Evolutionary conservation across 495 filamentous ascomycete species (phyloP).

Genomic region (Oidiodendron maius): DNA sequence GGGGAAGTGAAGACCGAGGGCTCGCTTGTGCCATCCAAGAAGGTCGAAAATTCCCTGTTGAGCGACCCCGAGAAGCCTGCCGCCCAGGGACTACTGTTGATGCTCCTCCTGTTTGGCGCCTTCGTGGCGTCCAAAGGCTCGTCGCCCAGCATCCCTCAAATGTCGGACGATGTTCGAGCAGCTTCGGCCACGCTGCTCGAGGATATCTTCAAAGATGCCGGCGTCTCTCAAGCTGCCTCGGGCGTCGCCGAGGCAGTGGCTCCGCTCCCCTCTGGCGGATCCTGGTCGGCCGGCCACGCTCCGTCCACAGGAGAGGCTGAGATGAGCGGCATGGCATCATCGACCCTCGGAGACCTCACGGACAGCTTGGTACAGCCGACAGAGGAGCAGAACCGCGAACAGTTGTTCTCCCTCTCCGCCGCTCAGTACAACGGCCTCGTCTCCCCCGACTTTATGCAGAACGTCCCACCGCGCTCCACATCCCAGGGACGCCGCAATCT

Average conservation of each 20-base stretch:
- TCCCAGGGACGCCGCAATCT: constrained; percentile 63
- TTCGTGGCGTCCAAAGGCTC: constrained; percentile 86
- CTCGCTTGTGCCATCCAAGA: constrained; percentile 48
- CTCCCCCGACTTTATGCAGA: constrained; percentile 57
- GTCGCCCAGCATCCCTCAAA: constrained; percentile 65
- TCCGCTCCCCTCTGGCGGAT: constrained; percentile 34
- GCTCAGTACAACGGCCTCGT: constrained; percentile 88
- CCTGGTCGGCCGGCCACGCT: constrained; percentile 31
- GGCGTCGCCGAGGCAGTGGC: constrained; percentile 42
- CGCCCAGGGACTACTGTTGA: constrained; percentile 60
- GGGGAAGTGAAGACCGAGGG: constrained; percentile 45
- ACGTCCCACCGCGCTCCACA: constrained; percentile 36
- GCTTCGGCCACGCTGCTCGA: constrained; percentile 87
- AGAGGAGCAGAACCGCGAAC: constrained; percentile 82
- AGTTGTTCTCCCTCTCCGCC: constrained; percentile 77
- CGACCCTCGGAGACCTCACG: constrained; percentile 69
- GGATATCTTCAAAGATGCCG: constrained; percentile 78
- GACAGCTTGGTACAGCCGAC: constrained; percentile 68
- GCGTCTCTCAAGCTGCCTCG: constrained; percentile 39
- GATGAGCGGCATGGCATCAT: constrained; percentile 42
- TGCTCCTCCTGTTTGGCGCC: constrained; percentile 93
- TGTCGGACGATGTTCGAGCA: constrained; percentile 88
- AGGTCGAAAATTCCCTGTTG: constrained; percentile 45
- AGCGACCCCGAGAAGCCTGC: constrained; percentile 55
- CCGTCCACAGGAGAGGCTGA: constrained; percentile 41